Conservation (phyloP, 306 rosid species). For the Phaseolus lunatus region DNA sequence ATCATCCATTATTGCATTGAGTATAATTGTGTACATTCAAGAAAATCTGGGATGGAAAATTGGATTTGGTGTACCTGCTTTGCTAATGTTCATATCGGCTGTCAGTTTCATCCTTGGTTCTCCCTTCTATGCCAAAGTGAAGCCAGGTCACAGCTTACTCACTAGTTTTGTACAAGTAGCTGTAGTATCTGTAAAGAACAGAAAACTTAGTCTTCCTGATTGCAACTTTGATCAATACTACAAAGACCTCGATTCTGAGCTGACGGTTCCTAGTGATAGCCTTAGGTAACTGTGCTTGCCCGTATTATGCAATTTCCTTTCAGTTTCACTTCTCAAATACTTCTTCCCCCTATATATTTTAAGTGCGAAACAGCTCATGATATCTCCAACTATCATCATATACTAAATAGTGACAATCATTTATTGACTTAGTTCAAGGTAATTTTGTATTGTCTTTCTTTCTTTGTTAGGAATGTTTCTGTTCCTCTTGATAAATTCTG, state of each 20-base stretch:
- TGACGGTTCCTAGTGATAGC: slow-evolving; percentile 45
- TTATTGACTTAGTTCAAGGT: background rate
- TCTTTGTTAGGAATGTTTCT: background rate
- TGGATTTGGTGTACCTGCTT: slow-evolving; percentile 59
- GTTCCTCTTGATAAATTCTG: background rate
- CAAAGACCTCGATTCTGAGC: slow-evolving; percentile 40
- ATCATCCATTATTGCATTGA: slow-evolving; percentile 46
- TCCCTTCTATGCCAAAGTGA: slow-evolving; percentile 49
- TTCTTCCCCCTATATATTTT: background rate
- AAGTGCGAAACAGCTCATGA: background rate
- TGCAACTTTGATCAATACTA: slow-evolving; percentile 39
- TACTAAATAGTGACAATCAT: background rate
- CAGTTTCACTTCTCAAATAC: background rate
- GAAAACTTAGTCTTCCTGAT: slow-evolving; percentile 44
- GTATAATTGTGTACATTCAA: slow-evolving; percentile 56
- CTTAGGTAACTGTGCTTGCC: slow-evolving; percentile 47
- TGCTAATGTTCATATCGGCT: slow-evolving; percentile 50
- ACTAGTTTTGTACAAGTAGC: slow-evolving; percentile 48
- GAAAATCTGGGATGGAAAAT: slow-evolving; percentile 62
- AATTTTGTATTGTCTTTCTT: background rate
- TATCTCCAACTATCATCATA: slow-evolving; percentile 8
- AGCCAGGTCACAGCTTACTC: slow-evolving; percentile 42
- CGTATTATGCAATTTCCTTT: slow-evolving; percentile 5
- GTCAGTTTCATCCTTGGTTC: slow-evolving; percentile 55
- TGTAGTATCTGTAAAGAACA: slow-evolving; percentile 51